A percentile compares a stretch with the other conserved stretches of the same genome.
phyloP scores from a whole-genome alignment of 129 eudicot species.

The Centaurea solstitialis region DNA sequence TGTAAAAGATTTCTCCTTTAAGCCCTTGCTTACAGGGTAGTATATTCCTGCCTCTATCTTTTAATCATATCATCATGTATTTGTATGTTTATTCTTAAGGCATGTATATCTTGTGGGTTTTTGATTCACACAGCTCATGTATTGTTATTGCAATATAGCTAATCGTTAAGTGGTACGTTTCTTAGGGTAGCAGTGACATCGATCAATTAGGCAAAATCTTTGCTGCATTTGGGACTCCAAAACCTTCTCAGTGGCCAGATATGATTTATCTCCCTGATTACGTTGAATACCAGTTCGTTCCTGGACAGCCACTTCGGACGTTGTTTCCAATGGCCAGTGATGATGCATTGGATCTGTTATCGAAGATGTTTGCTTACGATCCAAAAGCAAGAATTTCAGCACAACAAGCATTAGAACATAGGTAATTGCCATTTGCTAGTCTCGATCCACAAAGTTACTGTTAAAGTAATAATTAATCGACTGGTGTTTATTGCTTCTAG shows the following conservation, averaged over 20 bases:
- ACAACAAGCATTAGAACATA: slow-evolving; percentile 90
- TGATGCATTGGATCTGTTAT: slow-evolving; percentile 85
- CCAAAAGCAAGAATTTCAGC: slow-evolving; percentile 95
- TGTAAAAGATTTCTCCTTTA: too few relatives aligned
- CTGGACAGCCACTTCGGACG: slow-evolving; percentile 79
- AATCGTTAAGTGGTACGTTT: not conserved
- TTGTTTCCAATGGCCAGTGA: slow-evolving; percentile 96
- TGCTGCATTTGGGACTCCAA: slow-evolving; percentile 99
- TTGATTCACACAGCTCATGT: not conserved
- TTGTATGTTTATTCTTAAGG: not conserved
- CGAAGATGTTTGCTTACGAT: slow-evolving; percentile 91
- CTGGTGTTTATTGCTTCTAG: slow-evolving; percentile 31
- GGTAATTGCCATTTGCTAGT: slow-evolving; percentile 42
- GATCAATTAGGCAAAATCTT: slow-evolving; percentile 98
- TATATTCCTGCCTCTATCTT: too few relatives aligned
- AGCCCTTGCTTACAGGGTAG: too few relatives aligned
- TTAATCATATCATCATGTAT: not conserved
- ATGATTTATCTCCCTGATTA: slow-evolving; percentile 89
- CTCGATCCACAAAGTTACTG: not conserved
- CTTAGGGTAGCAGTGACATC: slow-evolving; percentile 89
- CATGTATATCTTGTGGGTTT: not conserved
- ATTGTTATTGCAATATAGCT: slow-evolving; percentile 4
- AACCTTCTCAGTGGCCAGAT: slow-evolving; percentile 92
- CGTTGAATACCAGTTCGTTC: slow-evolving; percentile 88
- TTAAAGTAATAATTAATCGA: not conserved